Evolutionary conservation across 2,329 filamentous ascomycete species (phyloP), one percentile per base, ranked within the genome.

Genomic region (Leptosphaerulina australis): DNA sequence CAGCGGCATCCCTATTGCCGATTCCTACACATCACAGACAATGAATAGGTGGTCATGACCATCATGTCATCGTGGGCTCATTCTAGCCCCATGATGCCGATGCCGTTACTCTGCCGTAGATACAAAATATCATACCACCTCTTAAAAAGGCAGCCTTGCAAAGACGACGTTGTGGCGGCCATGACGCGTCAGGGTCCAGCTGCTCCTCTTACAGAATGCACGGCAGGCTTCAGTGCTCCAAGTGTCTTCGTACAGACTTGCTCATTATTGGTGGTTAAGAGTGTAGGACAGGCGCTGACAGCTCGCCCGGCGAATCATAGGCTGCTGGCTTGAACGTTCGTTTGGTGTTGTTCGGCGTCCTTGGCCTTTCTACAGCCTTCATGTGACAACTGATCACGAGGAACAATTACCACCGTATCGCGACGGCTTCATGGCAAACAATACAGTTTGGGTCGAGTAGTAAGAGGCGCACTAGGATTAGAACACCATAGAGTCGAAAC

Each of bases 11-110:
- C 14, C 22, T 21, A 31, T 41, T 59, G 45, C 54, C 59, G 58
- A 45, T 48, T 56, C 53, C 55, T 52, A 48, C 59, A 56, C 50
- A 37, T 50, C 6, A 53, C 38, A 22, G 45, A 51, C 35, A 39
- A 30, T 31, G 24, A 43, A 45, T 31, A 26, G 11, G 28, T 31
- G 29, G 36, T 31, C 44, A 40, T 35, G 48, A 53, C 35, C 36
- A 59, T 64, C 62, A 53, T 63, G 49, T 55, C 56, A 66, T 54
- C 11, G 50, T 63, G 55, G 54, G 51, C 56, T 56, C 60, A 65
- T 51, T 31, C 40, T 10, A 28, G 44, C 26, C 44, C 38, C 17
- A 33, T 10, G 28, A 46, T 41, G 48, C 48, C 48, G 48, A 37
- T 3, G 28, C n/a, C n/a, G 40, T 26, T 28, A 39, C 4, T 38